Evolutionary conservation across 352 stramenopile species (phyloP).

Genomic region (Thalassiosira livingstoniorum): DNA sequence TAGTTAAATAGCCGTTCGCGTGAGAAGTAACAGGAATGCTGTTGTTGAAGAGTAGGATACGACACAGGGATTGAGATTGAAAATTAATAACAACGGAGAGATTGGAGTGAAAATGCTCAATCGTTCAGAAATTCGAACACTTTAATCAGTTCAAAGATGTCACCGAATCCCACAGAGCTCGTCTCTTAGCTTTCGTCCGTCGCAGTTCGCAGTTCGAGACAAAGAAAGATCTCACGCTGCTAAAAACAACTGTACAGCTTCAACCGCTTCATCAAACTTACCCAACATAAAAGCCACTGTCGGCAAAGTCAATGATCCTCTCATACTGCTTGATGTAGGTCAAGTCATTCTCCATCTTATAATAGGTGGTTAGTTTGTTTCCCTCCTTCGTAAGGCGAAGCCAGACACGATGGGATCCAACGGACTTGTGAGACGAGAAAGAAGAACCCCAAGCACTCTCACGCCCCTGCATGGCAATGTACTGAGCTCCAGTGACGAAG

Average conservation of each 20-base stretch:
- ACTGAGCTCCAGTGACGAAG: neutral
- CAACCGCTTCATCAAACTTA: too few relatives aligned
- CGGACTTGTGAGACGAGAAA: neutral
- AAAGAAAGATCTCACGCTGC: too few relatives aligned
- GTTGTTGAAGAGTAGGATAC: too few relatives aligned
- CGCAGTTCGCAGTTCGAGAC: too few relatives aligned
- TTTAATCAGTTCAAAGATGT: too few relatives aligned
- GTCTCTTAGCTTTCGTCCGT: too few relatives aligned
- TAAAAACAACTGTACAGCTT: too few relatives aligned
- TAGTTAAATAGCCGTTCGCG: constrained; percentile 4
- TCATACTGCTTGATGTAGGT: constrained; percentile 18
- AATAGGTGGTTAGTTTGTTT: constrained; percentile 26
- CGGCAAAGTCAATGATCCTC: constrained; percentile 2
- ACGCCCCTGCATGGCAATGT: neutral
- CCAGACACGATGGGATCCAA: constrained; percentile 22
- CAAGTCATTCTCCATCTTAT: constrained; percentile 19
- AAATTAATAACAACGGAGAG: too few relatives aligned
- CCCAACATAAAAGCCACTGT: constrained; percentile 18
- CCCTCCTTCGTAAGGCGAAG: constrained; percentile 42
- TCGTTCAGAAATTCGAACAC: too few relatives aligned
- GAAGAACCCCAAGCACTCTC: neutral
- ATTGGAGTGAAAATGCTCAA: too few relatives aligned
- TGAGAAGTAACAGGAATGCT: constrained; percentile 29
- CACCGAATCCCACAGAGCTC: too few relatives aligned
- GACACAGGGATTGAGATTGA: too few relatives aligned